Conservation (phyloP, 1,284 basidiomycete species). For the Leucoagaricus sp. region DNA sequence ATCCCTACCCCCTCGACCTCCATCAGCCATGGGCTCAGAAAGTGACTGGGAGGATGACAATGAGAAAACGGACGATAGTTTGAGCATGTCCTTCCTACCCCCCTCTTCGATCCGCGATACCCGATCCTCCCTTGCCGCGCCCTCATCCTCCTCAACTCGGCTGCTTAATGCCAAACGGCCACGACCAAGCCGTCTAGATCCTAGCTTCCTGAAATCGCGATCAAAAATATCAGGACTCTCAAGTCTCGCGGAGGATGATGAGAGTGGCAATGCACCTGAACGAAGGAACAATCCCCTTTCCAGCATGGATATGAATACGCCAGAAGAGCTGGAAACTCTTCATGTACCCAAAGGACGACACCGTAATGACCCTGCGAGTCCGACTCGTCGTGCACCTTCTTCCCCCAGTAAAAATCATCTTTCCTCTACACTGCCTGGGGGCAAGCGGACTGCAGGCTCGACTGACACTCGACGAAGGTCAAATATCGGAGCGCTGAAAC, state of each 20-base stretch:
- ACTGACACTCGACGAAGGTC: slow-evolving; percentile 56
- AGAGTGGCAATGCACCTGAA: slow-evolving; percentile 36
- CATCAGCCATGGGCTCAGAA: slow-evolving; percentile 55
- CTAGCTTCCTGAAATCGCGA: slow-evolving; percentile 66
- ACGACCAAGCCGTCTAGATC: slow-evolving; percentile 66
- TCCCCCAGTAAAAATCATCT: slow-evolving; percentile 45
- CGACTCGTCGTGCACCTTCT: slow-evolving; percentile 20
- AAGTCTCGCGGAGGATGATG: slow-evolving; percentile 73
- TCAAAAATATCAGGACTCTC: slow-evolving; percentile 49
- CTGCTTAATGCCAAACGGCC: slow-evolving; percentile 41
- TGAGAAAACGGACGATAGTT: slow-evolving; percentile 76
- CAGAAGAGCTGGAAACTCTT: slow-evolving; percentile 22
- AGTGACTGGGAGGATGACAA: slow-evolving; percentile 89
- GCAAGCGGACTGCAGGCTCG: slow-evolving; percentile 13
- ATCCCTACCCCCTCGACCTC: slow-evolving; percentile 29
- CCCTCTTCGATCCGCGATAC: slow-evolving; percentile 17
- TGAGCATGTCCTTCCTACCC: slow-evolving; percentile 47
- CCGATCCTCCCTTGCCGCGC: slow-evolving; percentile 21
- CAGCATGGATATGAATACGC: slow-evolving; percentile 9
- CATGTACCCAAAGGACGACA: slow-evolving; percentile 34
- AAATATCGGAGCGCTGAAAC: slow-evolving; percentile 68
- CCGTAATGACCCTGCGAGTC: slow-evolving; percentile 4
- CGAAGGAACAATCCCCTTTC: slow-evolving; percentile 3
- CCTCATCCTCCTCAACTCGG: slow-evolving; percentile 27
- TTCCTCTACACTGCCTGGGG: slow-evolving; percentile 24